Evolutionary conservation across 345 rosid species (phyloP).

Genomic region (Luvunga scandens): DNA sequence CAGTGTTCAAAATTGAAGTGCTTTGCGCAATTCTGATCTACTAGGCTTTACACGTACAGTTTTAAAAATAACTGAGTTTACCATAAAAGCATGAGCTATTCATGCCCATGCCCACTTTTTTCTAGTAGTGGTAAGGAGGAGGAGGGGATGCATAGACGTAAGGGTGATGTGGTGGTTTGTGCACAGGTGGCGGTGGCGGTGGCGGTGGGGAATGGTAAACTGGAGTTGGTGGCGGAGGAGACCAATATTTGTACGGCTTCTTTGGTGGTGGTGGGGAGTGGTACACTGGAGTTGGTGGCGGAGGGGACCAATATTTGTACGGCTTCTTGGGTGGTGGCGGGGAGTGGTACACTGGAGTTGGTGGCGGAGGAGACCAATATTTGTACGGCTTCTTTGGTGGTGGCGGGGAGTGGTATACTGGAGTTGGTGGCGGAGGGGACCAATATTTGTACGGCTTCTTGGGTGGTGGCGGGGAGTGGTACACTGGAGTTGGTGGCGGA

Average conservation of each 20-base stretch:
- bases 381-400: no score
- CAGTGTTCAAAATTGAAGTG: not conserved
- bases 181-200: no score
- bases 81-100: slow-evolving; percentile 11
- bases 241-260: no score
- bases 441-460: no score
- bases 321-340: not conserved
- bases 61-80: not conserved
- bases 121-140: slow-evolving; percentile 61
- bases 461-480: no score
- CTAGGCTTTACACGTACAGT: not conserved
- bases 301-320: no score
- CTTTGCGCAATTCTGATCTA: not conserved
- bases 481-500: no score
- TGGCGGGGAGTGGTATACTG: not conserved
- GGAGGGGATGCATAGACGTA: slow-evolving; percentile 41
- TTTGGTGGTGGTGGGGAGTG: no score
- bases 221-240: no score
- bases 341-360: slow-evolving; percentile 15
- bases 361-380: not conserved
- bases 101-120: not conserved
- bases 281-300: no score
- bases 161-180: slow-evolving; percentile 6
- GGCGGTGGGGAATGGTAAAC: no score
- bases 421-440: no score